Conservation (phyloP, 108 stramenopile species). For the Chaetoceros tenuissimus region DNA sequence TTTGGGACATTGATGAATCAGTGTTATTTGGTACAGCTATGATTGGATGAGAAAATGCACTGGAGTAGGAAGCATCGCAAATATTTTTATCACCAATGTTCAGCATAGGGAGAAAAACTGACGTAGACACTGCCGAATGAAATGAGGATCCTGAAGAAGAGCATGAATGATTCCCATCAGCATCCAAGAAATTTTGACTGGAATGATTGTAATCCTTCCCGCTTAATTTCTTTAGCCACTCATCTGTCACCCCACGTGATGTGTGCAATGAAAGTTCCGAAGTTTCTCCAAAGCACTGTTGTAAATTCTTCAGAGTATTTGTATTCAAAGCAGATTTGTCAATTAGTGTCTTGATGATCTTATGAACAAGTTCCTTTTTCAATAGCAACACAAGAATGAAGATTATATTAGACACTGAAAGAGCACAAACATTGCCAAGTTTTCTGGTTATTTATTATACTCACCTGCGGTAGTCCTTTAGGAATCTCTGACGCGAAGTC, state of each 20-base stretch:
- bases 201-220: conserved; percentile 10
- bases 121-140: conserved; percentile 5
- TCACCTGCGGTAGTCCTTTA: conserved; percentile 42
- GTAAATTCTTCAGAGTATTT: conserved; percentile 50
- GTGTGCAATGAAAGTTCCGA: conserved; percentile 38
- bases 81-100: not conserved
- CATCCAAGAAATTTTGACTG: not conserved
- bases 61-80: not conserved
- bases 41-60: not conserved
- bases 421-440: no score
- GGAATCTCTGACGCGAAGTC: conserved; percentile 56
- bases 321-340: conserved; percentile 65
- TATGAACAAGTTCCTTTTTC: conserved; percentile 58
- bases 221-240: conserved; percentile 46
- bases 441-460: no score
- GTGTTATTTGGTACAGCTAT: not conserved
- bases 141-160: conserved; percentile 8
- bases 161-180: conserved; percentile 7
- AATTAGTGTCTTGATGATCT: conserved; percentile 44
- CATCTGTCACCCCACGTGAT: conserved; percentile 73
- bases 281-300: conserved; percentile 68
- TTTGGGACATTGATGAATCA: conserved; percentile 11
- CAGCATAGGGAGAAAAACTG: not conserved
- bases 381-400: not conserved
- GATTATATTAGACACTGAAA: not conserved